Evolutionary conservation across 331 rosid genomes (phyloP), one percentile per base, ranked within the genome.

Genomic region (Saraca asoca): DNA sequence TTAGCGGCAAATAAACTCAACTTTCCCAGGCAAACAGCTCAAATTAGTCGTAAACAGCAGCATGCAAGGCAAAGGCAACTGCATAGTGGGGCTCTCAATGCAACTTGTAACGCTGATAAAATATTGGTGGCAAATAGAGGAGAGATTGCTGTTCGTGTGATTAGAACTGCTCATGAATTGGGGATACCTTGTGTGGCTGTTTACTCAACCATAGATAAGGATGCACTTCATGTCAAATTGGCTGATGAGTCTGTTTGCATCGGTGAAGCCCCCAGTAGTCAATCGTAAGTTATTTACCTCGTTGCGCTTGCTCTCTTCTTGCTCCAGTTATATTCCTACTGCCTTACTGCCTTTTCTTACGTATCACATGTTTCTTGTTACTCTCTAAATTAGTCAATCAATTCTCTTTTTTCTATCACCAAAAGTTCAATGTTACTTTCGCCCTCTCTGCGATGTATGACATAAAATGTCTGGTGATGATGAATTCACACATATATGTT

Each of bases 161-260:
- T 89, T 62, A 83, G 98, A 42, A 93, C 96, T n/a, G 96, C 96
- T 38, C 96, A 90, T 81, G 98, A 93, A 72, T 31, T 91, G 83
- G 97, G 97, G 51, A 91, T 91, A 10, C 97, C 97, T 0, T 81
- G 85, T 61, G 82, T 81, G 50, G 85, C 82, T 48, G 85, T 81
- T 37, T 81, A 81, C 71, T 81, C 85, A 10, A 81, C 77, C 64
- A 69, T 81, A 14, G 85, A 81, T 13, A 81, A 81, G 61, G 85
- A 81, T 39, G 77, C 85, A 12, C 97, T 88, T 62, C 97, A 91
- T 64, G 97, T 91, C 14, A 88, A 86, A 79, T 73, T 91, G 77
- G 97, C 95, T 34, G 97, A 91, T 79, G 95, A 91, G 74, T 82
- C 69, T 0, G 82, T 81, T 73, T 81, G 85, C 84, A 90, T 93